Base-by-base conservation (phyloP, 2,329 filamentous ascomycete species). In the Hirsutella minnesotensis region DNA sequence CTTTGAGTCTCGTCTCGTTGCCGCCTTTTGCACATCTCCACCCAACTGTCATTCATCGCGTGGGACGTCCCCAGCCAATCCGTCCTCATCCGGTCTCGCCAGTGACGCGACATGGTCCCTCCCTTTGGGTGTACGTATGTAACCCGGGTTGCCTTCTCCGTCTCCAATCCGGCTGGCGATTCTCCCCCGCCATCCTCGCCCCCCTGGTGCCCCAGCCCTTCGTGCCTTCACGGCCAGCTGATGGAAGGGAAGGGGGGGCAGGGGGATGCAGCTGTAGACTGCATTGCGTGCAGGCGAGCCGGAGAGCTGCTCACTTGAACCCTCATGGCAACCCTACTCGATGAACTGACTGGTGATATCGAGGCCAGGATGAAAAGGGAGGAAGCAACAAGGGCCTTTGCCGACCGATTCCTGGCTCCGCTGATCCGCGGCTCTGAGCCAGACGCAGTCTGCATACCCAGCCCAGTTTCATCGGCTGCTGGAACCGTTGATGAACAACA, bases 381-480 rank as follows among this genome's bases (percentile, higher is more conserved):
- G 24, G 24, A 12, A 27, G 24, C 7, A 27, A 12, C 24, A 27
- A 27, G 24, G 24, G 24, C 24, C 24, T 7, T 27, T 27, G 24
- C 24, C 24, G 24, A 36, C 24, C 12, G 15, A 39, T 33, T 27
- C 36, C 34, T 27, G 41, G 29, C 41, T 35, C 38, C 42, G 42
- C 22, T 38, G 42, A 35, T 44, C 42, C 42, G 42, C 38, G 18
- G 42, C 19, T 40, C 33, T 40, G 38, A 38, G 42, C 38, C 38
- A 24, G 20, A 22, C 22, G 30, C 12, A 33, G 29, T 44, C 38
- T 24, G 31, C 24, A 40, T 35, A 19, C 29, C 37, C 10, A 18
- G 30, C 33, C 41, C n/a, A 35, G 36, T 43, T 43, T 43, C 41
- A 39, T 35, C 40, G 37, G 41, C 41, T 43, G 27, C 15, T 42